Percentiles rank a stretch among this genome's conserved stretches.
These are phyloP conservation scores for Termitomyces sp. DNA, from an alignment of 768 basidiomycete species.

Conservation along the genomic window DNA sequence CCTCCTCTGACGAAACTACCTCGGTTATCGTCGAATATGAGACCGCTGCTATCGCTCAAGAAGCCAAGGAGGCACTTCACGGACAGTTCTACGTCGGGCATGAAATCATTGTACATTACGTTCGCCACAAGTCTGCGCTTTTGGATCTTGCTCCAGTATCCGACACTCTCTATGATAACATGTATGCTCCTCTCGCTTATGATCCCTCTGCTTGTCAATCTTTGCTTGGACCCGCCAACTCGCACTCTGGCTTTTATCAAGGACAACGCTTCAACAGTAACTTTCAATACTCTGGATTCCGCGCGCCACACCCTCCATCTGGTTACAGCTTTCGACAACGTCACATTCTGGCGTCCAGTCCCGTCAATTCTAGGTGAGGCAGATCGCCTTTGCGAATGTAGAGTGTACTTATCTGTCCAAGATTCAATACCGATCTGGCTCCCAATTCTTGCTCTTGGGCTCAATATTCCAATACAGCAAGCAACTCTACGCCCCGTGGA, in stretches of 20 bases:
- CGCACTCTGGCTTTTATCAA: conserved; percentile 8
- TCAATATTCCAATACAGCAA: not conserved
- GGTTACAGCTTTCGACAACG: conserved; percentile 10
- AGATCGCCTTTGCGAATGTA: not conserved
- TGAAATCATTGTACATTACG: conserved; percentile 31
- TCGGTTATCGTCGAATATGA: conserved; percentile 66
- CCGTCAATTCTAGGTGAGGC: conserved; percentile 10
- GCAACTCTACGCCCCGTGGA: conserved; percentile 1
- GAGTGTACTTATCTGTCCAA: not conserved
- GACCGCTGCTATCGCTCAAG: conserved; percentile 49
- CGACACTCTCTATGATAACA: conserved; percentile 8
- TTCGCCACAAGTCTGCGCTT: conserved; percentile 21
- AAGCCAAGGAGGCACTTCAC: conserved; percentile 60
- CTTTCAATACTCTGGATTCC: conserved; percentile 7
- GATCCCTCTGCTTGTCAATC: conserved; percentile 13
- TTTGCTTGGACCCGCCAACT: conserved; percentile 12
- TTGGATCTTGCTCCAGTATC: conserved; percentile 17
- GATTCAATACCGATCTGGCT: conserved; percentile 4
- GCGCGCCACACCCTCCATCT: conserved; percentile 14
- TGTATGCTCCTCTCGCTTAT: conserved; percentile 12
- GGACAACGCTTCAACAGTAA: conserved; percentile 11
- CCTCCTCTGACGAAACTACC: conserved; percentile 35
- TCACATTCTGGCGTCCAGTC: conserved; percentile 5
- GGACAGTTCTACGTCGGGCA: conserved; percentile 59
- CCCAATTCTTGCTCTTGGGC: conserved; percentile 8